These are phyloP conservation scores for Cladosporium sp. DNA, from an alignment of 2,329 filamentous ascomycete genomes.

Conservation along the genomic window DNA sequence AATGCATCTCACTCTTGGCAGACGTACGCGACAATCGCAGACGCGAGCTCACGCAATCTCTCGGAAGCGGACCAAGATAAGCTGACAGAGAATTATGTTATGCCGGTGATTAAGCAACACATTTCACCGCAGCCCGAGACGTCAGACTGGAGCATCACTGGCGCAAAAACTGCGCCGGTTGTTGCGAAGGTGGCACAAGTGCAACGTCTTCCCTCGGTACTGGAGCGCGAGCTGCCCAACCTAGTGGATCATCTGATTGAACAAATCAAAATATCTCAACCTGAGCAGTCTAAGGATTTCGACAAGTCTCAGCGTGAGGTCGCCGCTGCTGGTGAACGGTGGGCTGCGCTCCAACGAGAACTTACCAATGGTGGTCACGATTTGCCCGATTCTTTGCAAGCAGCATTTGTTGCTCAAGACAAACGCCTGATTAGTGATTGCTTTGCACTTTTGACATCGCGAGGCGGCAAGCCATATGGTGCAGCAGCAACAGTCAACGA, in stretches of 20 bases:
- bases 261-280: constrained; percentile 71
- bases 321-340: constrained; percentile 66
- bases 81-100: constrained; percentile 51
- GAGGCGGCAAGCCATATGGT: constrained; percentile 69
- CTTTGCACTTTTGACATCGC: constrained; percentile 51
- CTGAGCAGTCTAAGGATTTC: constrained; percentile 79
- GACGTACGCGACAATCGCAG: constrained; percentile 68
- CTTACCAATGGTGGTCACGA: constrained; percentile 37
- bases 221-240: constrained; percentile 62
- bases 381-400: constrained; percentile 28
- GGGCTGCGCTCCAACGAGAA: constrained; percentile 56
- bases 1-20: constrained; percentile 73
- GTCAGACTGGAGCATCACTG: constrained; percentile 54
- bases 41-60: constrained; percentile 35
- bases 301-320: constrained; percentile 70
- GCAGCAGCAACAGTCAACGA: constrained; percentile 61
- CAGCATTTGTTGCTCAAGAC: constrained; percentile 40
- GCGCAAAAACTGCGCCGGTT: constrained; percentile 48
- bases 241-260: constrained; percentile 65
- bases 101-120: constrained; percentile 58
- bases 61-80: constrained; percentile 49
- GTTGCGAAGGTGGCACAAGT: constrained; percentile 37
- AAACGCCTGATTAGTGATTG: constrained; percentile 51
- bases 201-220: constrained; percentile 37
- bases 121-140: constrained; percentile 50